These are phyloP conservation scores for Chaetomium globosum DNA, from an alignment of 2,329 filamentous ascomycete genomes.

Conservation along the genomic window DNA sequence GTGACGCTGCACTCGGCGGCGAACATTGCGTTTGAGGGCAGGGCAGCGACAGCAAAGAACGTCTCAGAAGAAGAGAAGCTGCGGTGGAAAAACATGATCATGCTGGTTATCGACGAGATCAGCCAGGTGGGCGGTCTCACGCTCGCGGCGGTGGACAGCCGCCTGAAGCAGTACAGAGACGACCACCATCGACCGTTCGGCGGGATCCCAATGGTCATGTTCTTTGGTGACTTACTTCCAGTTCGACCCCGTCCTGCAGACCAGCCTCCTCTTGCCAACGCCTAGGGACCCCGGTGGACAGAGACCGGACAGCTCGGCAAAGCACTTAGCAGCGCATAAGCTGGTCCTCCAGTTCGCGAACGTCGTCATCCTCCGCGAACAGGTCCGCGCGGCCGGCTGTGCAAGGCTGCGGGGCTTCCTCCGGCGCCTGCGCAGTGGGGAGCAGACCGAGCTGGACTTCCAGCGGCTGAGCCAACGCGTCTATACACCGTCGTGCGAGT, in stretches of 20 bases:
- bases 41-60: too few species aligned
- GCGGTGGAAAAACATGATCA: constrained; percentile 6
- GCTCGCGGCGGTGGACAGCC: too few species aligned
- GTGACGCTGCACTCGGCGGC: neutral
- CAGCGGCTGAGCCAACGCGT: too few species aligned
- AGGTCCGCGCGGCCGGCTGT: too few species aligned
- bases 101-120: constrained; percentile 2
- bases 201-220: constrained; percentile 20
- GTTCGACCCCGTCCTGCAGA: constrained; percentile 16
- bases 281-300: constrained; percentile 16
- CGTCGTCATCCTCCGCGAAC: too few species aligned
- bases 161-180: neutral
- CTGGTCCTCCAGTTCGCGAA: constrained; percentile 21
- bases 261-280: constrained; percentile 24
- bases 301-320: constrained; percentile 18
- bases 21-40: too few species aligned
- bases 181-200: constrained; percentile 19
- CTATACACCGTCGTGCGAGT: too few species aligned
- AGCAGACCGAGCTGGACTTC: too few species aligned
- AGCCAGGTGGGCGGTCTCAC: constrained; percentile 10
- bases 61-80: neutral
- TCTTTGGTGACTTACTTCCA: constrained; percentile 25
- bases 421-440: too few species aligned
- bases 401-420: too few species aligned
- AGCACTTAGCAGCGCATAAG: constrained; percentile 21